Conservation (phyloP, 352 stramenopile species). For the Globisporangium canariense region DNA sequence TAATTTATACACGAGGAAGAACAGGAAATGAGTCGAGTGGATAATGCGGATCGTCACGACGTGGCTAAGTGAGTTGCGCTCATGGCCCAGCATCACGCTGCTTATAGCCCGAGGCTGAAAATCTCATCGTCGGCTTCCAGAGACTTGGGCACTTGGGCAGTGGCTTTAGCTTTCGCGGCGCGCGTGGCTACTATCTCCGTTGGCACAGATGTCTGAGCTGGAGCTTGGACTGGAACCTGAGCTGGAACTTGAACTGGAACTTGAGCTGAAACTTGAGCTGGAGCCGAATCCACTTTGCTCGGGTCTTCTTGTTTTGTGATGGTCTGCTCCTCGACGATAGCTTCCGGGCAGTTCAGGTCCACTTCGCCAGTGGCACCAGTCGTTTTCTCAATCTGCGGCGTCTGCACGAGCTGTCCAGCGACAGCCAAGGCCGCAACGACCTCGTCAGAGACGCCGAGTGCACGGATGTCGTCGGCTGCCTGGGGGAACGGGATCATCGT, state of each 20-base stretch:
- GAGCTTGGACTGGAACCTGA: not conserved
- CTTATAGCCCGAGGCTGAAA: conserved; percentile 75
- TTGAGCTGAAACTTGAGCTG: not conserved
- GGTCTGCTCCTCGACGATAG: conserved; percentile 41
- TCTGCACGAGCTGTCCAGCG: conserved; percentile 16
- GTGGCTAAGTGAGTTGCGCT: no score
- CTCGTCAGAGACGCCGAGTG: conserved; percentile 15
- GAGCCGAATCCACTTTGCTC: not conserved
- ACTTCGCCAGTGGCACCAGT: conserved; percentile 15
- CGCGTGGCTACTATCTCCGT: not conserved
- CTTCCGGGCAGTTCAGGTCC: conserved; percentile 33
- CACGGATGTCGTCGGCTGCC: conserved; percentile 9
- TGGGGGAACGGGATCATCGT: conserved; percentile 14
- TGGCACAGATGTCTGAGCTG: not conserved
- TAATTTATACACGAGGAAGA: conserved; percentile 2
- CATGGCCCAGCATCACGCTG: not conserved
- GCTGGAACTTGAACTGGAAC: not conserved
- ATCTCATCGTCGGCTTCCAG: conserved; percentile 63
- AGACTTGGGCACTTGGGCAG: conserved; percentile 6
- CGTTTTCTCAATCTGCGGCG: conserved; percentile 4
- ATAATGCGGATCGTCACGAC: not conserved
- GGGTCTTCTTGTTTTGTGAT: conserved; percentile 22
- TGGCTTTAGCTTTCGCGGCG: conserved; percentile 10
- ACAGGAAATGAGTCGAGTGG: not conserved
- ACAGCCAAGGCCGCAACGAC: conserved; percentile 17